Conservation (phyloP, 139 green algal species). For the Coelastrella sp. region DNA sequence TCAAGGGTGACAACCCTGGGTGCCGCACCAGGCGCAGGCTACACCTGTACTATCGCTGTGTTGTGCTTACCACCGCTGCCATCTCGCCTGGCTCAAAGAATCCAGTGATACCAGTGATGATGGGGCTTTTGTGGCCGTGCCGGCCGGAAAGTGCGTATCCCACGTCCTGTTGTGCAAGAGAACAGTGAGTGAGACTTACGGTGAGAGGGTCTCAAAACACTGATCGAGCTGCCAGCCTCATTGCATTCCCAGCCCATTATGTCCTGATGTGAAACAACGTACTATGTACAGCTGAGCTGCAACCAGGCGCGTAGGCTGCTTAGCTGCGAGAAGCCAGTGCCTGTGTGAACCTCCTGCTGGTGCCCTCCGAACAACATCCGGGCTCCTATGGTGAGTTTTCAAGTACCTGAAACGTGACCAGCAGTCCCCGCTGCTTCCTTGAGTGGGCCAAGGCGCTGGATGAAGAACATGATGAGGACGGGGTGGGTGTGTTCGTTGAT, state of each 20-base stretch:
- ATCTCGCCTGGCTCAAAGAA: slow-evolving; percentile 54
- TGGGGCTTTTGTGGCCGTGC: background rate
- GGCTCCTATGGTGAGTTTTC: background rate
- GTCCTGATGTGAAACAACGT: no score
- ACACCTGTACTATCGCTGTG: background rate
- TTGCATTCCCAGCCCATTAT: no score
- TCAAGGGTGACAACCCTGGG: background rate
- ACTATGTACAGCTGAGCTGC: background rate
- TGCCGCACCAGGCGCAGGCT: background rate
- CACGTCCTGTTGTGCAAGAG: background rate
- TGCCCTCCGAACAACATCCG: background rate
- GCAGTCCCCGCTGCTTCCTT: background rate
- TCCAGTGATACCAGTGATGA: slow-evolving; percentile 45
- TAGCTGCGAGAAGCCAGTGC: background rate
- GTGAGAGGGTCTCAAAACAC: background rate
- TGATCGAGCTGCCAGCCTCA: background rate
- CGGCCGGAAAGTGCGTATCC: background rate
- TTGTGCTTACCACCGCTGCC: slow-evolving; percentile 48
- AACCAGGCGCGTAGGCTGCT: background rate
- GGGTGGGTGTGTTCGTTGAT: background rate
- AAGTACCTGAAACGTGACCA: slow-evolving; percentile 1
- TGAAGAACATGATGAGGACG: slow-evolving; percentile 1
- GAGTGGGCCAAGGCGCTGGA: background rate
- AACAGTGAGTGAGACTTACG: background rate
- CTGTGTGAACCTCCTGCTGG: background rate